These are phyloP conservation scores for Sonneratia alba DNA, from an alignment of 345 rosid species.

Conservation along the genomic window DNA sequence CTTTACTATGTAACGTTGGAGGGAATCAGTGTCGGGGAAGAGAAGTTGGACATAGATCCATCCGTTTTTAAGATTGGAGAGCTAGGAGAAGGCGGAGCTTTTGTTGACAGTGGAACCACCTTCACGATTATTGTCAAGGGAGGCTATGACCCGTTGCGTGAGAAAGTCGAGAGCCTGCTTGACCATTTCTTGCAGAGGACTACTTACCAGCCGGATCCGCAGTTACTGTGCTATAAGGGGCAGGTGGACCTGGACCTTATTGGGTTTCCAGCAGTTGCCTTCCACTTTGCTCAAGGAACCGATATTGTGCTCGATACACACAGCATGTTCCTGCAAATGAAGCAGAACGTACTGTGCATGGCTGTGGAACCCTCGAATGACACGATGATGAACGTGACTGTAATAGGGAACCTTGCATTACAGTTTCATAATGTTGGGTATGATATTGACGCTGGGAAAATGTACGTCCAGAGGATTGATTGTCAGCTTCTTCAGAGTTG, in stretches of 20 bases:
- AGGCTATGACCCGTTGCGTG: conserved; percentile 2
- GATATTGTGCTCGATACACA: conserved; percentile 26
- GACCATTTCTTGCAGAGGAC: neutral
- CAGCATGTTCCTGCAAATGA: conserved; percentile 31
- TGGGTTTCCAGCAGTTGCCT: conserved; percentile 32
- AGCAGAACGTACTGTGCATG: conserved; percentile 26
- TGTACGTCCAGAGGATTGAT: conserved; percentile 31
- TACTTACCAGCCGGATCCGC: neutral
- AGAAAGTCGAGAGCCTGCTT: conserved; percentile 4
- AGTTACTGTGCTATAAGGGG: conserved; percentile 31
- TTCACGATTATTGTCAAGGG: neutral
- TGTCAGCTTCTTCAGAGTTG: conserved; percentile 24
- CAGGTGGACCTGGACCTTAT: conserved; percentile 15
- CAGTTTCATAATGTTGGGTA: conserved; percentile 32
- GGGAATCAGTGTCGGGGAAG: conserved; percentile 9
- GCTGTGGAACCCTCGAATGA: conserved; percentile 13
- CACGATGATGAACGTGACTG: conserved; percentile 3
- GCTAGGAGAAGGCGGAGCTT: conserved; percentile 17
- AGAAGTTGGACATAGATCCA: conserved; percentile 18
- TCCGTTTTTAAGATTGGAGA: neutral
- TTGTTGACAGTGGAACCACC: conserved; percentile 12
- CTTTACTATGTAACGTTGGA: neutral
- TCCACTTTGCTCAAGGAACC: conserved; percentile 32
- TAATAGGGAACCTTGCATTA: conserved; percentile 39
- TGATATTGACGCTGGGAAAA: conserved; percentile 16